Percentiles rank a stretch among this genome's conserved stretches.
phyloP scores from a whole-genome alignment of 768 basidiomycete species.

The Suillus hirtellus region DNA sequence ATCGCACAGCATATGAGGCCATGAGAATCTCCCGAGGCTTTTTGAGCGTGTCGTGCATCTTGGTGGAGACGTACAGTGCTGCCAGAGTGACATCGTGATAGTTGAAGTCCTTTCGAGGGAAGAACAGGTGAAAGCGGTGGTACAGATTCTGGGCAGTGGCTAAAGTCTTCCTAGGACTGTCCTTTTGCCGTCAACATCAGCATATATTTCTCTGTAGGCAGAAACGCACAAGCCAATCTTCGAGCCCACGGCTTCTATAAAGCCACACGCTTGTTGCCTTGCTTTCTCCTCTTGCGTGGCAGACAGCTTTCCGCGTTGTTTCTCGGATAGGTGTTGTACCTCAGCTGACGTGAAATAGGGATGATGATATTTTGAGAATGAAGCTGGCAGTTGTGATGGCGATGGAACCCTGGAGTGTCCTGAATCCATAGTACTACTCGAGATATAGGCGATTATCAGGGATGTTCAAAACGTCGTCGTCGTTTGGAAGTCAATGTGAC shows the following conservation, averaged over 20 bases:
- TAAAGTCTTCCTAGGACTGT: slow-evolving; percentile 85
- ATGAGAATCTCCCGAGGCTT: slow-evolving; percentile 94
- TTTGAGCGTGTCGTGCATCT: slow-evolving; percentile 98
- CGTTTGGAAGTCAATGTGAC: too few species aligned
- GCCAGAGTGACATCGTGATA: slow-evolving; percentile 86
- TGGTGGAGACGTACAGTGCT: slow-evolving; percentile 88
- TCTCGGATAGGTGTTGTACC: slow-evolving; percentile 75
- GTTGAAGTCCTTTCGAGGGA: slow-evolving; percentile 87
- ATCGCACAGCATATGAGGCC: slow-evolving; percentile 81
- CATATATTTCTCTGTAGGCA: not conserved
- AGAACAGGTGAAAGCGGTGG: slow-evolving; percentile 96
- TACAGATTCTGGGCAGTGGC: slow-evolving; percentile 94
- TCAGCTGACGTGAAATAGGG: slow-evolving; percentile 86
- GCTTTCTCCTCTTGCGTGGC: slow-evolving; percentile 77
- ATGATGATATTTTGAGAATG: slow-evolving; percentile 72
- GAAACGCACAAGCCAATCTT: slow-evolving; percentile 90
- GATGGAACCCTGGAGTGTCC: slow-evolving; percentile 19
- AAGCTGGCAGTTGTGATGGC: slow-evolving; percentile 47
- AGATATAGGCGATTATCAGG: too few species aligned
- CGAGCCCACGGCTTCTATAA: slow-evolving; percentile 82
- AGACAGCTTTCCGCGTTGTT: slow-evolving; percentile 86
- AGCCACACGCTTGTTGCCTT: slow-evolving; percentile 84
- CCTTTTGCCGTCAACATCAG: slow-evolving; percentile 3
- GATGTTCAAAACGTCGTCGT: too few species aligned
- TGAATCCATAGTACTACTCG: slow-evolving; percentile 23